Conservation (phyloP, 176 grass and related monocot genomes). For the sorghum (Sorghum bicolor) region Sorghum_bicolor_NCBIv3 NC_012872.2:63777001-63777500, state of each 20-base stretch:
- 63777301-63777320: neutral
- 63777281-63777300: conserved; percentile 60
- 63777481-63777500: conserved; percentile 91
- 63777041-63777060: neutral
- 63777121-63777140: conserved; percentile 74
- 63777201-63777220: conserved; percentile 81
- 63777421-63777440: conserved; percentile 82
- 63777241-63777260: conserved; percentile 76
- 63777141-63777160: conserved; percentile 77
- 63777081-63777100: neutral
- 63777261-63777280: conserved; percentile 92
- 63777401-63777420: conserved; percentile 87
- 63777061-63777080: neutral
- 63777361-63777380: conserved; percentile 4
- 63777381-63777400: conserved; percentile 89
- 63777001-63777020: neutral
- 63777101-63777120: conserved; percentile 46
- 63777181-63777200: conserved; percentile 94
- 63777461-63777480: conserved; percentile 75
- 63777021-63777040: neutral
- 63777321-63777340: neutral
- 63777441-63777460: conserved; percentile 97
- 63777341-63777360: neutral
- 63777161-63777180: conserved; percentile 81
- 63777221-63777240: conserved; percentile 70